Conservation (phyloP, 129 eudicot genomes). For the Gnaphalium uliginosum region DNA sequence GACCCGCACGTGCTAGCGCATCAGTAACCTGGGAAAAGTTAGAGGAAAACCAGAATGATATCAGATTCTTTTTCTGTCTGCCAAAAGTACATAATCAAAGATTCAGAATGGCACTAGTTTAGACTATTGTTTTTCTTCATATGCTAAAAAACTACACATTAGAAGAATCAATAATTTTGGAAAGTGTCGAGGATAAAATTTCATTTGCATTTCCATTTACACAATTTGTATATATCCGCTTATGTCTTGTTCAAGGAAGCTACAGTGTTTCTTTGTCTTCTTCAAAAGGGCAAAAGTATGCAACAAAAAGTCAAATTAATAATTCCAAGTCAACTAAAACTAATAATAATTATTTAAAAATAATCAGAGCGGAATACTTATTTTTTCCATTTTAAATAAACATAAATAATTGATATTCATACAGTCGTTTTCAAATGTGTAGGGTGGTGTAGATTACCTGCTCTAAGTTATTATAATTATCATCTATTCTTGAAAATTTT, state of each 20-base stretch:
- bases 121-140: no score
- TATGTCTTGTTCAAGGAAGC: neutral
- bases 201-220: neutral
- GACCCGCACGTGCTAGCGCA: constrained; percentile 79
- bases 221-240: no score
- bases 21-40: constrained; percentile 56
- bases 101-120: neutral
- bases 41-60: neutral
- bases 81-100: neutral
- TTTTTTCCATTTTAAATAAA: neutral
- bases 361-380: neutral
- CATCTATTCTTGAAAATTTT: constrained; percentile 69
- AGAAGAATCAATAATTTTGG: neutral
- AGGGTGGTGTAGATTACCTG: constrained; percentile 46
- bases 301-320: neutral
- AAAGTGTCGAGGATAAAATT: neutral
- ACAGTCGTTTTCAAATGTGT: neutral
- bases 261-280: neutral
- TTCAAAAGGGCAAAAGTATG: neutral
- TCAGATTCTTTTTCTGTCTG: neutral
- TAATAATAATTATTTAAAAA: neutral
- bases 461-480: constrained; percentile 59
- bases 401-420: neutral
- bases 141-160: neutral
- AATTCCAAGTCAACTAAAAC: neutral